These are phyloP conservation scores for Globisporangium nunn DNA, from an alignment of 352 stramenopile species.

Conservation along the genomic window DNA sequence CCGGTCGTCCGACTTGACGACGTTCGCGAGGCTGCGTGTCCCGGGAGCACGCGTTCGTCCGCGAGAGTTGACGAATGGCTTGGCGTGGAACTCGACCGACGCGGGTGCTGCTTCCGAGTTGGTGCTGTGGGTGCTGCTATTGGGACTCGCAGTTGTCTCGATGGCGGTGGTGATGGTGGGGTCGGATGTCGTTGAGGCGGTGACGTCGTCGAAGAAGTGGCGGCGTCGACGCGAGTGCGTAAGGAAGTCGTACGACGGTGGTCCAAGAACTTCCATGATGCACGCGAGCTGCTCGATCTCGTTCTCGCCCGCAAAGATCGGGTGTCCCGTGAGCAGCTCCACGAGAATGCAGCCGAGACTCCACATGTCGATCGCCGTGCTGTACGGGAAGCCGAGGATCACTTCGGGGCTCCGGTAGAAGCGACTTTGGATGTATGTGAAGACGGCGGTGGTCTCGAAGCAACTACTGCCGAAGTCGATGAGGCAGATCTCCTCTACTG, in stretches of 20 bases:
- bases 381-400: slow-evolving; percentile 90
- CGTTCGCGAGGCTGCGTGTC: slow-evolving; percentile 24
- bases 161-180: neutral
- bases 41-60: slow-evolving; percentile 39
- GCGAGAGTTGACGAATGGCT: slow-evolving; percentile 55
- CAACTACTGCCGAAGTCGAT: slow-evolving; percentile 99
- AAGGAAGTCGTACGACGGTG: slow-evolving; percentile 38
- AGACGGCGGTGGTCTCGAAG: slow-evolving; percentile 76
- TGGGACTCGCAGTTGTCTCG: neutral
- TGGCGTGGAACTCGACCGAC: slow-evolving; percentile 22
- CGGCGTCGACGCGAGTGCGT: slow-evolving; percentile 42
- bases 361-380: slow-evolving; percentile 85
- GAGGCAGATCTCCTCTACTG: slow-evolving; percentile 47
- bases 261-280: slow-evolving; percentile 76
- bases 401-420: slow-evolving; percentile 98
- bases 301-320: slow-evolving; percentile 83
- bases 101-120: neutral
- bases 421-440: slow-evolving; percentile 96
- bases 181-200: neutral
- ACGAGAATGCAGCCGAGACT: slow-evolving; percentile 84
- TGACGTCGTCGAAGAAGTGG: slow-evolving; percentile 44
- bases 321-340: slow-evolving; percentile 74
- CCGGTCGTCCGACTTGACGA: slow-evolving; percentile 36
- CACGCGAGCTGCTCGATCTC: slow-evolving; percentile 80
- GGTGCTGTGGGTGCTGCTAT: neutral